Base-by-base conservation (phyloP, 768 basidiomycete species). In the Leucosporidium yakuticum region DNA sequence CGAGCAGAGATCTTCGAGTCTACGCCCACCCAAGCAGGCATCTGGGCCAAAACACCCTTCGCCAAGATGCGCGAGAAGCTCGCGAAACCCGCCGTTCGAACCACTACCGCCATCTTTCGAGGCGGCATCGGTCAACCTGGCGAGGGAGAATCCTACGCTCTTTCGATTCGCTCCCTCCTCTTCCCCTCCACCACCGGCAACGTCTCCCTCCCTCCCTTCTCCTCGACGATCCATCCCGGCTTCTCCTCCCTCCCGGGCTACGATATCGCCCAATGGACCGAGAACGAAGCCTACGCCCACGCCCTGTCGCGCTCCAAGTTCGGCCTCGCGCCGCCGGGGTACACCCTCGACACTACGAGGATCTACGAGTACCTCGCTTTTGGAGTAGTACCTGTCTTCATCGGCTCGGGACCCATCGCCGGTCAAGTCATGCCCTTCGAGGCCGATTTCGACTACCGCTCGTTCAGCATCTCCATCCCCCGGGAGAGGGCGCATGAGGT, bases 301-400 rank as follows among this genome's bases (percentile, higher is more conserved):
- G 63, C 63, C 21, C 68, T 69, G 59, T 29, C 68, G 0, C 63
- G 63, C 23, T 23, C 53, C 27, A 54, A 56, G 23, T 69, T 61
- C 31, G 68, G 68, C 23, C 64, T 69, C 63, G 64, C 54, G 4
- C 68, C 68, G 9, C 63, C 68, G 11, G 68, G 68, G 7, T 69
- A 65, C 59, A 69, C 68, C 20, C 64, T 69, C 60, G 68, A 69
- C 50, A 69, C 68, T 32, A 69, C 68, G 21, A 44, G 68, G 44
- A 23, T 69, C 12, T 69, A 59, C 57, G 68, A 69, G 63, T 69
- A 69, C 64, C 60, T 69, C 63, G 68, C 68, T 1, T 69, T 69
- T 44, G 68, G 68, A n/a, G 68, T 69, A 51, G 68, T 69, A 1
- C 68, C 68, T 34, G 68, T 69, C 54, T 69, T 69, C n/a, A 31